Conservation (phyloP, 2,329 filamentous ascomycete genomes). For the Penicillium hordei region DNA sequence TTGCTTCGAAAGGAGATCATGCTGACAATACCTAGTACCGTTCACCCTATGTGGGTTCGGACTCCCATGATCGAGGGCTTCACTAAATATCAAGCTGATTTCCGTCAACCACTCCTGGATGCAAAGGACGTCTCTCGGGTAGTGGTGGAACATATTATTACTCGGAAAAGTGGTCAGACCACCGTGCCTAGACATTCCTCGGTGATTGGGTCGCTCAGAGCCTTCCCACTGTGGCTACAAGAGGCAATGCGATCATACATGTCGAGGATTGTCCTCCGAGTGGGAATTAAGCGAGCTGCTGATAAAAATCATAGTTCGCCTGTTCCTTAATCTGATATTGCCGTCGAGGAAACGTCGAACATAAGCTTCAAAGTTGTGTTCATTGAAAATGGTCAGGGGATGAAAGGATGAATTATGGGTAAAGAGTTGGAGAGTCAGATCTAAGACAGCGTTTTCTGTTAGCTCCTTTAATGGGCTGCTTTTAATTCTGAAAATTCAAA, state of each 20-base stretch:
- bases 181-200: conserved; percentile 38
- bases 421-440: background rate
- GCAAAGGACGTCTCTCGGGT: conserved; percentile 40
- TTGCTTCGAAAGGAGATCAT: background rate
- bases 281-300: background rate
- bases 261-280: conserved; percentile 4
- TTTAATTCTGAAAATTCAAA: background rate
- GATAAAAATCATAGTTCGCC: background rate
- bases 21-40: conserved; percentile 11
- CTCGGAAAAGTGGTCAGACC: conserved; percentile 45
- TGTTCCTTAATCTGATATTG: background rate
- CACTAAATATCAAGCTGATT: conserved; percentile 10
- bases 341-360: background rate
- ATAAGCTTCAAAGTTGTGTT: background rate
- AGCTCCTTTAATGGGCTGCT: background rate
- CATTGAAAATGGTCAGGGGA: too few species aligned
- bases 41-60: conserved; percentile 26
- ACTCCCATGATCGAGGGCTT: conserved; percentile 44
- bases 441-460: too few species aligned
- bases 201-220: background rate
- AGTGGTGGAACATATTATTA: conserved; percentile 48
- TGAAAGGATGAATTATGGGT: background rate
- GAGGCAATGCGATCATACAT: conserved; percentile 5
- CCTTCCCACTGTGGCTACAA: conserved; percentile 8
- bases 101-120: conserved; percentile 22